Percentiles rank a stretch among this genome's conserved stretches.
phyloP scores from a whole-genome alignment of 2,329 filamentous ascomycete species.

The Aspergillus chevalieri region DNA sequence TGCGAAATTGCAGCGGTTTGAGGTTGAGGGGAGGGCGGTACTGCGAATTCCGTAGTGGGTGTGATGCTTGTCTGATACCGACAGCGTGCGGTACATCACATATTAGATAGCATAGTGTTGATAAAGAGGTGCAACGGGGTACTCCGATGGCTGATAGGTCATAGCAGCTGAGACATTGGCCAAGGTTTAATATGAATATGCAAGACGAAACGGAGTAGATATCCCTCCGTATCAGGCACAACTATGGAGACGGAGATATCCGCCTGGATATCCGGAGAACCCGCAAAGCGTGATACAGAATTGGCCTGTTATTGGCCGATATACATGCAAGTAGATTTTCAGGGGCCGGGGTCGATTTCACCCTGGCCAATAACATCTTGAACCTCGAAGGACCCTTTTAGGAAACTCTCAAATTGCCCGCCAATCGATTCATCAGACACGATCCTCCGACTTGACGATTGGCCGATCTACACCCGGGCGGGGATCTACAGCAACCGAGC shows the following conservation, averaged over 20 bases:
- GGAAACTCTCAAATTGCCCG: too few species aligned
- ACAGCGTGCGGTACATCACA: not conserved
- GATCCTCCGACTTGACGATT: too few species aligned
- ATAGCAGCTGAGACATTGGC: not conserved
- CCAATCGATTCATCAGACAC: not conserved
- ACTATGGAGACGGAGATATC: not conserved
- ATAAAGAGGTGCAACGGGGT: not conserved
- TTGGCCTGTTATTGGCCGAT: not conserved
- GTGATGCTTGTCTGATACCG: too few species aligned
- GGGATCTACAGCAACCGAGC: too few species aligned
- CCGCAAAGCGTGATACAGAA: not conserved
- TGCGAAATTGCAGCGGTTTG: conserved; percentile 17
- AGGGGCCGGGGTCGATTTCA: not conserved
- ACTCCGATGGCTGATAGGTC: not conserved
- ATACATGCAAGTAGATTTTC: not conserved
- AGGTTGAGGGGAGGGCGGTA: conserved; percentile 21
- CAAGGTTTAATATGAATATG: too few species aligned
- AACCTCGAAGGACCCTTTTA: too few species aligned
- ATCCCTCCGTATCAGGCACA: too few species aligned
- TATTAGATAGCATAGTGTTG: not conserved
- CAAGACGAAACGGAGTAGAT: too few species aligned
- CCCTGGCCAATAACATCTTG: not conserved
- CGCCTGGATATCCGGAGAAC: not conserved
- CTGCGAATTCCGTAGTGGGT: conserved; percentile 20
- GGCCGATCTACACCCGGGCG: too few species aligned